phyloP scores from a whole-genome alignment of 2,329 filamentous ascomycete genomes.

The Paraphaeosphaeria minitans region DNA sequence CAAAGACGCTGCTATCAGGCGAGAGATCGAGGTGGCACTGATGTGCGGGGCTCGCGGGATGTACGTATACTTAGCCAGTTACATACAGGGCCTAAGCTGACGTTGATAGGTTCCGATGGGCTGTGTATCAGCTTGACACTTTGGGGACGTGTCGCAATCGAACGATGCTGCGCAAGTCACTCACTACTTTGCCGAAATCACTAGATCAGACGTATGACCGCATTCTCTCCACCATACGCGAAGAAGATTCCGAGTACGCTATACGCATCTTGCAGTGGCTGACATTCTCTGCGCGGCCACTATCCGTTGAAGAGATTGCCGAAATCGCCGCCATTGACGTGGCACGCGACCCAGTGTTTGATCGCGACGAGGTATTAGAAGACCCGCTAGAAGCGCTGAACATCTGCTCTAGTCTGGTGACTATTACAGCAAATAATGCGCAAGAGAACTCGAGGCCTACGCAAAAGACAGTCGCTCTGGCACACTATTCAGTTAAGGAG shows the following conservation, averaged over 20 bases:
- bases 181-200: slow-evolving; percentile 15
- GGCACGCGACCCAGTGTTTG: slow-evolving; percentile 25
- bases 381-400: slow-evolving; percentile 29
- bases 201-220: slow-evolving; percentile 22
- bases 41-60: slow-evolving; percentile 22
- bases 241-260: slow-evolving; percentile 7
- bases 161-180: slow-evolving; percentile 9
- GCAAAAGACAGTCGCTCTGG: slow-evolving; percentile 15
- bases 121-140: slow-evolving; percentile 18
- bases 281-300: slow-evolving; percentile 11
- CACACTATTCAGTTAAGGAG: slow-evolving; percentile 37
- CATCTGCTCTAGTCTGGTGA: slow-evolving; percentile 35
- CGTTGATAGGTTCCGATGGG: slow-evolving; percentile 23
- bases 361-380: slow-evolving; percentile 32
- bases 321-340: slow-evolving; percentile 21
- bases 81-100: neutral
- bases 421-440: slow-evolving; percentile 7
- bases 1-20: slow-evolving; percentile 24
- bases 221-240: slow-evolving; percentile 14
- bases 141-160: slow-evolving; percentile 15
- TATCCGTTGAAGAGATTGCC: slow-evolving; percentile 13
- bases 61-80: slow-evolving; percentile 10
- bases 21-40: slow-evolving; percentile 32
- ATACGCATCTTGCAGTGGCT: slow-evolving; percentile 16
- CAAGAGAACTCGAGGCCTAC: slow-evolving; percentile 1